Base-by-base conservation (phyloP, 768 basidiomycete genomes). In the Boletus fagicola region DNA sequence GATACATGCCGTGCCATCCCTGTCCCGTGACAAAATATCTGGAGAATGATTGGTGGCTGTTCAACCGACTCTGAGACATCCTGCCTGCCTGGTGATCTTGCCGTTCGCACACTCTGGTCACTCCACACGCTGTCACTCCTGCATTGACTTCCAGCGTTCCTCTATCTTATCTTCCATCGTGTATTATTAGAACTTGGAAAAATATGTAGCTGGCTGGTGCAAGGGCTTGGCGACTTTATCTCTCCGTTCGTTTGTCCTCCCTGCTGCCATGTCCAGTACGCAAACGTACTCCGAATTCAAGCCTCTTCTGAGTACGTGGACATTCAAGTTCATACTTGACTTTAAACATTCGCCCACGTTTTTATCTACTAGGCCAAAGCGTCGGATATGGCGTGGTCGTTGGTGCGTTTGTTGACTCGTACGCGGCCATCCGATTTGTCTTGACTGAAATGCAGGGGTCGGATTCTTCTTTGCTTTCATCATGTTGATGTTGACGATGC, bases 341-440 rank as follows among this genome's bases (percentile, higher is more conserved):
- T n/a, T 7, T 15, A 6, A 33, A 46, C 7, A 7, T 18, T 30
- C 39, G 22, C 18, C 24, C 40, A 54, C 13, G 5, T 40, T 48
- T 11, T 33, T 47, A 54, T 35, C 31, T n/a, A 4, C 52, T n/a
- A 78, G 79, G 62, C 24, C 71, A 78, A 63, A 76, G 78, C 56
- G 77, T 80, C 11, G 79, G 78, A 22, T 80, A 79, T 75, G 78
- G 79, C 12, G 78, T 80, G 9, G 78, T 80, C 11, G 76, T 79
- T 49, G 78, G 78, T 78, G 53, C 26, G 74, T 58, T 5, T 13
- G 52, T 35, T 24, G 13, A 35, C 24, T 44, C n/a, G 30, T 28
- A 10, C 16, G 15, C 39, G 15, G 39, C 12, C 12, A 18, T 6
- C 36, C 39, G 35, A 35, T 35, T 45, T 18, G 9, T 31, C 33